A percentile compares a stretch with the other conserved stretches of the same genome.
Conservation (phyloP, 2,329 filamentous ascomycete genomes). For the Arthrobotrys iridis region DNA sequence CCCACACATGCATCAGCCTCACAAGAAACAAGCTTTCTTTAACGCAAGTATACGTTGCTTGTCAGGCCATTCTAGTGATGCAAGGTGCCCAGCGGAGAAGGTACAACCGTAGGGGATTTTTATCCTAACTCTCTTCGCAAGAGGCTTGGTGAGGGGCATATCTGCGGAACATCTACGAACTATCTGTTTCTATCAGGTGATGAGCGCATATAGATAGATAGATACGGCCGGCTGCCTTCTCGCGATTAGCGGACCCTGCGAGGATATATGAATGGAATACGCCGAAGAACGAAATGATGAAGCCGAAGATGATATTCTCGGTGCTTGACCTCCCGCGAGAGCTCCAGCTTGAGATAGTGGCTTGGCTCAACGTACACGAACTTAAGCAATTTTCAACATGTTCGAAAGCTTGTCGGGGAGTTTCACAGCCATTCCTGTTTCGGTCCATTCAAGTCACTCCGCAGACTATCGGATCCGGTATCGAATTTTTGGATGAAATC, state of each 20-base stretch:
- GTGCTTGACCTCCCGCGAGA: background rate
- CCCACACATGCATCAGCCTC: constrained; percentile 8
- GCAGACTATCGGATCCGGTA: background rate
- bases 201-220: constrained; percentile 25
- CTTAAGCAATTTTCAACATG: background rate
- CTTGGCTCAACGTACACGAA: background rate
- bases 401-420: background rate
- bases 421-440: background rate
- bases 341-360: background rate
- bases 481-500: background rate
- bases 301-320: background rate
- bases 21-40: constrained; percentile 17
- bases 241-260: background rate
- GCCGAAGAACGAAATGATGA: too few relatives aligned
- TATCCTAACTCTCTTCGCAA: background rate
- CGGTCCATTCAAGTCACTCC: background rate
- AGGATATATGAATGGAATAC: background rate
- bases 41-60: constrained; percentile 19
- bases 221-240: background rate
- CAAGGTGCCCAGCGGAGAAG: background rate
- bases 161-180: background rate
- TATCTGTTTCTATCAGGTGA: constrained; percentile 3
- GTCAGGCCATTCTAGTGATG: constrained; percentile 16
- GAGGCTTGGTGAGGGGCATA: background rate
- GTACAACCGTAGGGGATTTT: constrained; percentile 18